These are phyloP conservation scores for Fusarium xyrophilum DNA, from an alignment of 2,329 filamentous ascomycete species.

Conservation along the genomic window DNA sequence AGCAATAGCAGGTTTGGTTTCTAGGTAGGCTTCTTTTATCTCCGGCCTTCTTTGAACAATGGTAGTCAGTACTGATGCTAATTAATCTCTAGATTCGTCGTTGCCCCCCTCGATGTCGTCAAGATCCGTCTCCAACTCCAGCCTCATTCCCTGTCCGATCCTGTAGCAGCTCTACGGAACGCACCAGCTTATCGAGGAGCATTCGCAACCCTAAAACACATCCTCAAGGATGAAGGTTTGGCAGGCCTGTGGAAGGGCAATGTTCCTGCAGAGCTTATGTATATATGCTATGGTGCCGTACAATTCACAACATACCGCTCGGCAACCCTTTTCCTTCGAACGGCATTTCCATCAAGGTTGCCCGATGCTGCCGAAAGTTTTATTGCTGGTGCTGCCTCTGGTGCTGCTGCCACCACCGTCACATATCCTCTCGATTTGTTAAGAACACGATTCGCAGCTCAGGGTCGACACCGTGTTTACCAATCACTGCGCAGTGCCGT, in stretches of 20 bases:
- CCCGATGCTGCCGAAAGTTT: conserved; percentile 79
- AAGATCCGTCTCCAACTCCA: conserved; percentile 98
- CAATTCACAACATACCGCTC: conserved; percentile 92
- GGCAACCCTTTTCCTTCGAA: conserved; percentile 70
- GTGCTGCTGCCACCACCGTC: conserved; percentile 77
- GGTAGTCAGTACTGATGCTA: conserved; percentile 20
- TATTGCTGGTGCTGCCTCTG: conserved; percentile 80
- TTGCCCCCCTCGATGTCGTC: conserved; percentile 94
- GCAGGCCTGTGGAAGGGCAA: conserved; percentile 97
- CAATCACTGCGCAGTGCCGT: conserved; percentile 72
- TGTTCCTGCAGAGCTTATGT: conserved; percentile 91
- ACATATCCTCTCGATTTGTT: conserved; percentile 96
- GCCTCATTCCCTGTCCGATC: conserved; percentile 81
- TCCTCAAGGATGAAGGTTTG: conserved; percentile 81
- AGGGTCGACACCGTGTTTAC: conserved; percentile 84
- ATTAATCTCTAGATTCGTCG: conserved; percentile 71
- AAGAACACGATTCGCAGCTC: conserved; percentile 94
- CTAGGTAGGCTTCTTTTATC: conserved; percentile 65
- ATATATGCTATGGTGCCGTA: conserved; percentile 85
- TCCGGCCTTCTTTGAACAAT: not conserved
- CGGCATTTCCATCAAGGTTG: conserved; percentile 54
- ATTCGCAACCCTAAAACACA: conserved; percentile 75
- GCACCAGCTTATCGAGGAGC: conserved; percentile 74
- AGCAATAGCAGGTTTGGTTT: conserved; percentile 79
- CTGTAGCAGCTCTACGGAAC: conserved; percentile 64